Evolutionary conservation across 2,329 filamentous ascomycete genomes (phyloP), one percentile per base, ranked within the genome.

Genomic region (Aspergillus thermomutatus): DNA sequence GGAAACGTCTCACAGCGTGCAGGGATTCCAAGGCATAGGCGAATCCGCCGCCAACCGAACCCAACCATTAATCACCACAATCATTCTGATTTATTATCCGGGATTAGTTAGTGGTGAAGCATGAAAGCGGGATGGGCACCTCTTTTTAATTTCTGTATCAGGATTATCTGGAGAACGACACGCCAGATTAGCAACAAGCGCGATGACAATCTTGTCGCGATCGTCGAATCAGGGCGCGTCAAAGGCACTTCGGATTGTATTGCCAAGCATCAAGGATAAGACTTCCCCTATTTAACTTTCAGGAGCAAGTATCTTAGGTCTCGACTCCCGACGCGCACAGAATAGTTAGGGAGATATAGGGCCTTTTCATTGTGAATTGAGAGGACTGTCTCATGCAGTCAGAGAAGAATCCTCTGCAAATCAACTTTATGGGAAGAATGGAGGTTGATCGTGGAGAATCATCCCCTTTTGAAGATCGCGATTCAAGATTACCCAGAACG

Each of bases 181-280:
- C 54, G 60, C 59, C 63, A 53, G 62, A 68, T 71, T 65, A 57
- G 57, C 64, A 69, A 63, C 62, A 65, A 62, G 64, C 58, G 64
- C 59, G 61, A 61, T 58, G 57, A 55, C 51, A 57, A 62, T 61
- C 28, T 47, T 56, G 48, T 60, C 60, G 60, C 63, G 61, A 67
- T 64, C 56, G 59, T 60, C 66, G 61, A 69, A 68, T 70, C 63
- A 69, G 46, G 59, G 63, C 60, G 64, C 61, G 63, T 65, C 54
- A 50, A 59, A 53, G 59, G 56, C 49, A 58, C 61, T 56, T 64
- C 58, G 51, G 58, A 59, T 62, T 64, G 57, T 54, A 56, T 57
- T 37, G 66, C 67, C 64, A 66, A 66, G 66, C 54, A 54, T 54
- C 56, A 49, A 54, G 58, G 53, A 54, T 58, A 54, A 62, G 53